Evolutionary conservation across 495 filamentous ascomycete species (phyloP), one percentile per base, ranked within the genome.

Genomic region (Penicillium longicatenatum): DNA sequence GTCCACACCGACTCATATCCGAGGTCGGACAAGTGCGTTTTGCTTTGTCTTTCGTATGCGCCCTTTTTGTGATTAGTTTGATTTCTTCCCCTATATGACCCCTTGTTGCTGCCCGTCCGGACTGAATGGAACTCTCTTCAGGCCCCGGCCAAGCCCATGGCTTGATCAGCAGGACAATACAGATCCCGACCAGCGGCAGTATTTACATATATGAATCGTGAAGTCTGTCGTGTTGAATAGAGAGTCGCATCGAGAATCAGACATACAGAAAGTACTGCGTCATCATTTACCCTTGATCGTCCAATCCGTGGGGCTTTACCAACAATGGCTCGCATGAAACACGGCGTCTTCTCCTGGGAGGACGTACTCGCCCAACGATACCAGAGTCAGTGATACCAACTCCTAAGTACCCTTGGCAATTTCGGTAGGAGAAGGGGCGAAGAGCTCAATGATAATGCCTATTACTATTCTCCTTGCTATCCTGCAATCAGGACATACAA

Each of bases 341-440:
- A 69, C 35, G 76, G 76, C 0, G 73, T 77, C 1, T 78, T 78
- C 59, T 78, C 75, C 6, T 78, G 76, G 75, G 75, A 79, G 59
- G 76, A 79, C 67, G 75, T 79, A 8, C 60, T 79, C 39, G 69
- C 71, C 20, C 75, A 79, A 44, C 71, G 74, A 57, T 78, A 77
- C 60, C 73, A 76, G 57, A 78, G 76, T 79, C 21, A 66, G 73
- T 72, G 5, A 9, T 46, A 24, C 44, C 14, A 12, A 29, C 45
- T 6, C 35, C 37, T 24, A 24, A 21, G 14, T 46, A 4, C 39
- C 39, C 5, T 30, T 30, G 1, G 22, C 20, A 26, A 10, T 3
- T 17, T 44, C 41, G 1, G 9, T 3, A 20, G 20, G 41, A 10
- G 20, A 42, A 26, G n/a, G 30, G 7, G 17, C 16, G 12, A 22